Percentiles rank a stretch among this genome's conserved stretches.
phyloP scores from a whole-genome alignment of 139 green algal species.

The Tetratostichococcus sp. region DNA sequence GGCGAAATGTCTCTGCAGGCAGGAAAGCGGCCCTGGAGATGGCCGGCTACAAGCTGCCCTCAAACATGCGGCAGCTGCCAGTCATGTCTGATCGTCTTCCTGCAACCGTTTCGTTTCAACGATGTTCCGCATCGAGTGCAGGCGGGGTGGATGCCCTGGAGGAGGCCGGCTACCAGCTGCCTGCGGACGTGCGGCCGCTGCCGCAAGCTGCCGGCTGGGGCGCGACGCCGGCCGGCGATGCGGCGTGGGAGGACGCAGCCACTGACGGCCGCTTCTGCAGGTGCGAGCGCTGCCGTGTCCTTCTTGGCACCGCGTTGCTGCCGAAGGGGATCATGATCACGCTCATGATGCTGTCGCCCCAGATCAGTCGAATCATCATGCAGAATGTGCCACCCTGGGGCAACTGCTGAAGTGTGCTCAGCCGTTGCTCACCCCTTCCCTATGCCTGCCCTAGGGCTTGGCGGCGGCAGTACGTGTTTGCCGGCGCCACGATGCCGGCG shows the following conservation, averaged over 20 bases:
- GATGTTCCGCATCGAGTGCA: not conserved
- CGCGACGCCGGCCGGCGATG: not conserved
- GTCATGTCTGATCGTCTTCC: too few relatives aligned
- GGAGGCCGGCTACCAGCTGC: constrained; percentile 37
- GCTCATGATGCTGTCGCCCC: too few relatives aligned
- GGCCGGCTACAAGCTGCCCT: too few relatives aligned
- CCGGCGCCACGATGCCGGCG: constrained; percentile 85
- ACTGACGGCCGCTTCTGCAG: not conserved
- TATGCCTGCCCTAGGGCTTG: constrained; percentile 25
- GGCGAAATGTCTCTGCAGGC: too few relatives aligned
- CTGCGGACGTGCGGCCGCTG: not conserved
- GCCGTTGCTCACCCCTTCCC: not conserved
- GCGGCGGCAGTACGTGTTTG: constrained; percentile 88
- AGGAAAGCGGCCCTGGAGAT: too few relatives aligned
- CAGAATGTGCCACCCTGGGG: too few relatives aligned
- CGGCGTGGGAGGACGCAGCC: not conserved
- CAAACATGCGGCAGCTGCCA: too few relatives aligned
- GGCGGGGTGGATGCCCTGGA: constrained; percentile 32
- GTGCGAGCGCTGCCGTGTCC: not conserved
- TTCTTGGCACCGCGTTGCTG: too few relatives aligned
- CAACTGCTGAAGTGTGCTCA: too few relatives aligned
- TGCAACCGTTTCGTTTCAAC: too few relatives aligned
- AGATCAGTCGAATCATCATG: too few relatives aligned
- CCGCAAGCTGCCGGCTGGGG: constrained; percentile 3
- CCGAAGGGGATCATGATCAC: too few relatives aligned